Conservation (phyloP, 495 filamentous ascomycete species). For the Jackrogersella minutella region DNA sequence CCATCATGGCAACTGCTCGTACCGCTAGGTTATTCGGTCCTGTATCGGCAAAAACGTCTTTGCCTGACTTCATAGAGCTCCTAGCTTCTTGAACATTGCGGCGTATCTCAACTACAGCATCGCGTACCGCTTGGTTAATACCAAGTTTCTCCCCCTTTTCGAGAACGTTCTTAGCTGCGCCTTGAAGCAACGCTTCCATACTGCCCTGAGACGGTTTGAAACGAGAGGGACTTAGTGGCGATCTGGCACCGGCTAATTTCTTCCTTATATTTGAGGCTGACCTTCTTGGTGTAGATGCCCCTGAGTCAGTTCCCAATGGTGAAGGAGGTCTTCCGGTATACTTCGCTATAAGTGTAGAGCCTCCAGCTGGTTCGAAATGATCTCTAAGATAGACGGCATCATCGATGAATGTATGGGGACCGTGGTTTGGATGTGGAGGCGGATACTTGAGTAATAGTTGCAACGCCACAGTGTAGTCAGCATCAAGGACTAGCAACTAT, state of each 20-base stretch:
- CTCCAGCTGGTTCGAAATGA: conserved; percentile 76
- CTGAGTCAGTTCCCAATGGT: conserved; percentile 47
- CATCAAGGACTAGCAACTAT: conserved; percentile 69
- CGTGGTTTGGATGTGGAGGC: conserved; percentile 65
- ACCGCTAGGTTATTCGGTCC: conserved; percentile 25
- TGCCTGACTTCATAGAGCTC: conserved; percentile 43
- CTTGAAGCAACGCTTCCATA: conserved; percentile 82
- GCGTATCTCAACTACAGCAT: conserved; percentile 82
- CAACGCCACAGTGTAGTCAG: conserved; percentile 85
- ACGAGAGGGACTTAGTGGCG: conserved; percentile 65
- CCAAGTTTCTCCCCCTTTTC: conserved; percentile 85
- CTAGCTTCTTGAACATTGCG: conserved; percentile 57
- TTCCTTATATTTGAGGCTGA: conserved; percentile 29
- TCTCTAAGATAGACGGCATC: conserved; percentile 87
- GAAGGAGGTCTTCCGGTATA: conserved; percentile 76
- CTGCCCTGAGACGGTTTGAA: conserved; percentile 68
- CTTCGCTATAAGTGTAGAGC: conserved; percentile 77
- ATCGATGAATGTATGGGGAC: conserved; percentile 79
- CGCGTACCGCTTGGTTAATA: conserved; percentile 87
- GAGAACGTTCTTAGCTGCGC: conserved; percentile 84
- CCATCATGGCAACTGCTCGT: conserved; percentile 58
- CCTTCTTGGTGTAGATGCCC: conserved; percentile 41
- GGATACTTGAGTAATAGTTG: conserved; percentile 85
- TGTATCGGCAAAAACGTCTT: conserved; percentile 43
- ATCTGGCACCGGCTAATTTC: conserved; percentile 48